These are phyloP conservation scores for Fusarium marasasianum DNA, from an alignment of 2,329 filamentous ascomycete genomes.

Conservation along the genomic window DNA sequence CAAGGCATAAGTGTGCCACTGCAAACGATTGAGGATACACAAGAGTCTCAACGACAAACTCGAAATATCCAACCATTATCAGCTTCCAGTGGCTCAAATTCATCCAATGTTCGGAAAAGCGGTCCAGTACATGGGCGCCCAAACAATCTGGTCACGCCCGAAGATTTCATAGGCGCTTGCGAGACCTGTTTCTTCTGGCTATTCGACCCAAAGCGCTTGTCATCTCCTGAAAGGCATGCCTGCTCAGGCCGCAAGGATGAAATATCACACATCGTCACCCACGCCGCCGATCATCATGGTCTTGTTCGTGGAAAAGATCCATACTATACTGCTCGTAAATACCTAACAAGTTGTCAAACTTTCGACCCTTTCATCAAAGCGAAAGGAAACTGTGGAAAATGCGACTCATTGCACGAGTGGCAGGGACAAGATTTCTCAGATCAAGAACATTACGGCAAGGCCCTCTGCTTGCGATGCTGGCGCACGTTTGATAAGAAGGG, in stretches of 20 bases:
- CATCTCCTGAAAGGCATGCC: constrained; percentile 16
- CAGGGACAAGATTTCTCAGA: constrained; percentile 7
- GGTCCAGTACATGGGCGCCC: background rate
- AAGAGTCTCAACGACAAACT: background rate
- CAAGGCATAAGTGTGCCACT: background rate
- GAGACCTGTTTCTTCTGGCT: constrained; percentile 32
- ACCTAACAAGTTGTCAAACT: constrained; percentile 21
- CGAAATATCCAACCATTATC: background rate
- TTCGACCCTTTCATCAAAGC: constrained; percentile 18
- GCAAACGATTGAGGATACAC: background rate
- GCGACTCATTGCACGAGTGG: constrained; percentile 27
- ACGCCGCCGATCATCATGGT: constrained; percentile 35
- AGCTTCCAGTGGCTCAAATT: background rate
- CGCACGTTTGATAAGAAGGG: constrained; percentile 20
- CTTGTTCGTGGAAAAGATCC: constrained; percentile 32
- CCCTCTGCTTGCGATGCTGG: constrained; percentile 37
- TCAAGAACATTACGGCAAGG: constrained; percentile 14
- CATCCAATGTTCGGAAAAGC: background rate
- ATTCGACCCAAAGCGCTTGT: constrained; percentile 2
- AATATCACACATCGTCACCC: constrained; percentile 37
- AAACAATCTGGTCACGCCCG: background rate
- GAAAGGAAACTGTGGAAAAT: constrained; percentile 26
- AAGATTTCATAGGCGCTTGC: constrained; percentile 1
- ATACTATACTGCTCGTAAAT: constrained; percentile 20
- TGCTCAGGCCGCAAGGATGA: constrained; percentile 27